These are phyloP conservation scores for Aspergillus carbonarius DNA, from an alignment of 2,329 filamentous ascomycete genomes.

Conservation along the genomic window DNA sequence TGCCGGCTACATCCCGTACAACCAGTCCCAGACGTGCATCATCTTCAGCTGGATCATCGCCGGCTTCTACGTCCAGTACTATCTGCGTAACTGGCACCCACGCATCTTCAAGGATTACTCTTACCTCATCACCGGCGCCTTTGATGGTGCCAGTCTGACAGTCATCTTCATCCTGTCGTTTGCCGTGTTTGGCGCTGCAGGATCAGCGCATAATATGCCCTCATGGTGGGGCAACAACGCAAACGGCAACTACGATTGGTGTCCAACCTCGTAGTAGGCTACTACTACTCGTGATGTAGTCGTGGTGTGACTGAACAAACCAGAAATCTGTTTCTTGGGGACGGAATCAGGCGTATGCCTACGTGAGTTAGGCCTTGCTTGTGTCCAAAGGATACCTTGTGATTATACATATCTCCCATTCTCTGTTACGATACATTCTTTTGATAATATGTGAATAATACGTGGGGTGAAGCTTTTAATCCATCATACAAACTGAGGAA, in stretches of 20 bases:
- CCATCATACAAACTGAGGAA: too few relatives aligned
- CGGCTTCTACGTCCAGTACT: constrained; percentile 33
- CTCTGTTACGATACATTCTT: too few relatives aligned
- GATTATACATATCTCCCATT: too few relatives aligned
- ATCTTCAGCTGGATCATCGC: constrained; percentile 15
- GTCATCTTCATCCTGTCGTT: constrained; percentile 46
- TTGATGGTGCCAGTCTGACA: constrained; percentile 43
- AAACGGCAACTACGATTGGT: constrained; percentile 4
- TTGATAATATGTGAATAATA: too few relatives aligned
- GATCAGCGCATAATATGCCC: constrained; percentile 38
- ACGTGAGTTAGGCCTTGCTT: too few relatives aligned
- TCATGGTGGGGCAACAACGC: constrained; percentile 37
- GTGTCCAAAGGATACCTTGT: too few relatives aligned
- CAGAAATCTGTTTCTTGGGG: too few relatives aligned
- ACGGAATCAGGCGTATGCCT: too few relatives aligned
- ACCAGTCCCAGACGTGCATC: constrained; percentile 17
- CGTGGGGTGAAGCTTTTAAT: too few relatives aligned
- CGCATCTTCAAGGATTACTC: constrained; percentile 44
- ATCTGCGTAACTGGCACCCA: constrained; percentile 36
- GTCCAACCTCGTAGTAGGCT: neutral
- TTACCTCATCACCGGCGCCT: constrained; percentile 42
- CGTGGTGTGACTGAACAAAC: too few relatives aligned
- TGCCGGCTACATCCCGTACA: constrained; percentile 7
- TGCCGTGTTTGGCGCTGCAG: constrained; percentile 47
- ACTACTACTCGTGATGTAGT: too few relatives aligned